A percentile compares a stretch with the other conserved stretches of the same genome.
Conservation (phyloP, 2,329 filamentous ascomycete genomes). For the Fusarium tupiense region DNA sequence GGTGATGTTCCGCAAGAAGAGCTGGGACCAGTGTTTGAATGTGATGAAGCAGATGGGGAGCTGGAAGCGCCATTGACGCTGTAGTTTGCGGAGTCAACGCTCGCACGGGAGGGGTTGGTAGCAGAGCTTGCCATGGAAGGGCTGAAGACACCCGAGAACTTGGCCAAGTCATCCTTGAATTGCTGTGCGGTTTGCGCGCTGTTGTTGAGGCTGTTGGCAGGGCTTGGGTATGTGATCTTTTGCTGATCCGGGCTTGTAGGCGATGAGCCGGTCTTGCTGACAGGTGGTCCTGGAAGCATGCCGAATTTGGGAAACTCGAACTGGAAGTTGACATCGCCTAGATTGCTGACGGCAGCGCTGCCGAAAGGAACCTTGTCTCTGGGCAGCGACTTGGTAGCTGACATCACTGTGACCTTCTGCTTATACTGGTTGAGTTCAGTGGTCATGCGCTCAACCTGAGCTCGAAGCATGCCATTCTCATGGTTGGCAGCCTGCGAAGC, state of each 20-base stretch:
- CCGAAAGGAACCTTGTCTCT: constrained; percentile 57
- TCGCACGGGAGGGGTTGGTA: constrained; percentile 59
- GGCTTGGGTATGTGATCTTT: constrained; percentile 38
- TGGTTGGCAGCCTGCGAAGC: constrained; percentile 82
- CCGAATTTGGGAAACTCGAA: constrained; percentile 98
- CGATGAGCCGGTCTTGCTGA: constrained; percentile 45
- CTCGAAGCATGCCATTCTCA: constrained; percentile 84
- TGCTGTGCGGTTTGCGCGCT: constrained; percentile 41
- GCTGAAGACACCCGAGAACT: constrained; percentile 68
- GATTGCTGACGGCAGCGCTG: constrained; percentile 63
- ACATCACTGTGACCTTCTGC: constrained; percentile 77
- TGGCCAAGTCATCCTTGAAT: constrained; percentile 62
- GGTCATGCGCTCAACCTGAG: constrained; percentile 89
- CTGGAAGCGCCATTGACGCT: constrained; percentile 64
- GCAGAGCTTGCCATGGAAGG: constrained; percentile 60
- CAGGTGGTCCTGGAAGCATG: constrained; percentile 65
- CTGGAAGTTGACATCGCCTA: constrained; percentile 83
- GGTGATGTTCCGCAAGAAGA: constrained; percentile 82
- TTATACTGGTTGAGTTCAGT: constrained; percentile 89
- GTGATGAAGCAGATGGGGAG: constrained; percentile 71
- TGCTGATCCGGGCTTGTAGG: constrained; percentile 46
- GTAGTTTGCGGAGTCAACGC: constrained; percentile 61
- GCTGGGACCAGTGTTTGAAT: constrained; percentile 67
- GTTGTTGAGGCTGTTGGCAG: constrained; percentile 45
- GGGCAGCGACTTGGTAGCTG: constrained; percentile 47